Base-by-base conservation (phyloP, 106 monocot species). In the Dioscorea dumetorum region DNA sequence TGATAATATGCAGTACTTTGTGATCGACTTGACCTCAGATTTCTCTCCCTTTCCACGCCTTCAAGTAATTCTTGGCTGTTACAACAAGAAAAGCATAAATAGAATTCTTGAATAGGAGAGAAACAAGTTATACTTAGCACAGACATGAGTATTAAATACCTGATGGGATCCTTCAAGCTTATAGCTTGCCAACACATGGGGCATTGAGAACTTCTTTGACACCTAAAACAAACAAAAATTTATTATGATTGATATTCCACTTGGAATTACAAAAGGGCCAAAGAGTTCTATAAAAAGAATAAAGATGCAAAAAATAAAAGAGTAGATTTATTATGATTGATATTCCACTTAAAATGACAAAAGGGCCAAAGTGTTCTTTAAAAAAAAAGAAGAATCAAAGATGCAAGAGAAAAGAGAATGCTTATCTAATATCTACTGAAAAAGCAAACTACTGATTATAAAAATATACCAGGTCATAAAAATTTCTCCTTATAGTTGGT, bases 181-280 rank as follows among this genome's bases (percentile, higher is more conserved):
- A 97, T 83, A 31, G 76, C 60, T 61, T 87, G 88, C 95, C 95
- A 95, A 56, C 95, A 95, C 91, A 95, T 95, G 15, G 91, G 95
- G 73, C 95, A 95, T 48, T 95, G 95, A 63, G 95, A 85, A 71
- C 95, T 91, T 75, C 95, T 80, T 70, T 95, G 95, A 64, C 91
- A 95, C 95, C 95, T 95, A 72, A 41, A 41, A 41, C 6, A 1
- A 41, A 41, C 10, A 8, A 41, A 8, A 10, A 41, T 41, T 41
- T 41, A 41, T 41, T 41, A 41, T 41, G 41, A 41, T 6, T 41
- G 41, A 41, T 41, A 41, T 41, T 6, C 41, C 15, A 74, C 28
- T 20, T 22, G 23, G 13, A 24, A 6, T 58, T n/a, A 54, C 31
- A 51, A 61, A 33, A 28, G 49, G 57, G 24, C 33, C 19, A 49